Base-by-base conservation (phyloP, 2,329 filamentous ascomycete genomes). In the Verruconis gallopava region DNA sequence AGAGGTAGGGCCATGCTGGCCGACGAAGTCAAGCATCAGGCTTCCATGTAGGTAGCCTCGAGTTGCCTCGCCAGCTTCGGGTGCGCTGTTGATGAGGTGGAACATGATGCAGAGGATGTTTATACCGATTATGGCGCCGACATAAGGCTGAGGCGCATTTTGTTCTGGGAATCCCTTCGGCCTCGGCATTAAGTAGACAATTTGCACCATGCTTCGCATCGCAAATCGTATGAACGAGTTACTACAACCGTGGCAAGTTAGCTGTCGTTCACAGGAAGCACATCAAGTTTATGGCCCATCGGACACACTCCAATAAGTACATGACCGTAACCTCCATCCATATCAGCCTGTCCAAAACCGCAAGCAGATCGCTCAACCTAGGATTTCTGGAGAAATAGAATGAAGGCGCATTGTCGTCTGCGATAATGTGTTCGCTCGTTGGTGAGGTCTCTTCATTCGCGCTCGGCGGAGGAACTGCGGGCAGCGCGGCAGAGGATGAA, bases 11-110 rank as follows among this genome's bases (percentile, higher is more conserved):
- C 68, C 71, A 48, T 69, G 64, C 54, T 78, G 72, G 13, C 76
- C 75, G 41, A 79, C 71, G 51, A 79, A 78, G 56, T 79, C 75
- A 51, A 80, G 74, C 49, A 76, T 66, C 38, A 79, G 49, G 2
- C 76, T 73, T 4, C 76, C 75, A 51, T 79, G 73, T 11, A 78
- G 59, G 53, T 77, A 78, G 21, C 64, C 66, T 48, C 66, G 51
- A 4, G 66, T 68, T 15, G 62, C 62, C 48, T 69, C 67, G 20
- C 64, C 64, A 2, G 63, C 67, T 3, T 59, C 52, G 1, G 66
- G 66, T 4, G 58, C 55, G 19, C 52, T 47, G 37, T 57, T 57
- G 4, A 56, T 51, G 32, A 62, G 54, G 51, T 78, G 75, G 21
- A 73, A 61, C 17, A 75, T 44, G 46, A 76, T 65, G 58, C 72